Percentiles rank a stretch among this genome's conserved stretches.
Conservation (phyloP, 2,329 filamentous ascomycete species). For the Aureobasidium pullulans region DNA sequence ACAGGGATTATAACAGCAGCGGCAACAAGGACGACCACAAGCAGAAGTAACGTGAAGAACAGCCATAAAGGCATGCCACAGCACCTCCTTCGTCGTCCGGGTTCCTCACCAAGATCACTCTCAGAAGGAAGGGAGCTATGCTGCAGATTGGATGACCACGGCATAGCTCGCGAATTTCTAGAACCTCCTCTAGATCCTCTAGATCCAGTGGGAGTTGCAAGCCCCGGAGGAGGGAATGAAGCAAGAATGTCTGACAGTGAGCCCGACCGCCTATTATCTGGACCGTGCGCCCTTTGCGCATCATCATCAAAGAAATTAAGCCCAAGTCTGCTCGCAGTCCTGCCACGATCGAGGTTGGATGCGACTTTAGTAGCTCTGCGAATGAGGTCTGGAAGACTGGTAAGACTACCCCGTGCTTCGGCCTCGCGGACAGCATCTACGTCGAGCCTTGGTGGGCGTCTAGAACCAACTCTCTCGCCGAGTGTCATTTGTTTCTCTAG, state of each 20-base stretch:
- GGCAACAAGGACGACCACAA: constrained; percentile 64
- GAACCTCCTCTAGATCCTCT: constrained; percentile 9
- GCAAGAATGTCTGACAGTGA: constrained; percentile 58
- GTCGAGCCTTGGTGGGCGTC: constrained; percentile 64
- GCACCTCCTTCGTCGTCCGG: constrained; percentile 46
- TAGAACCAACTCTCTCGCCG: constrained; percentile 35
- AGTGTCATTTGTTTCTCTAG: constrained; percentile 25
- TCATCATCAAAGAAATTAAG: constrained; percentile 41
- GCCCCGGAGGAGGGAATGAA: constrained; percentile 54
- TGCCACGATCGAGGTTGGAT: constrained; percentile 78
- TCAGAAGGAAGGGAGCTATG: constrained; percentile 15
- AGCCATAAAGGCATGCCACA: constrained; percentile 79
- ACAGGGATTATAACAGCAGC: constrained; percentile 77
- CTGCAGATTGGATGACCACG: constrained; percentile 14
- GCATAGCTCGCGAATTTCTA: not conserved
- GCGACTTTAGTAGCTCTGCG: constrained; percentile 78
- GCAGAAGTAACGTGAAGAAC: constrained; percentile 59
- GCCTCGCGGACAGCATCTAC: constrained; percentile 75
- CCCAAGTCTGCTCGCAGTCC: constrained; percentile 53
- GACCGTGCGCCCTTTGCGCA: not conserved
- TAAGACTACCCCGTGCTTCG: constrained; percentile 80
- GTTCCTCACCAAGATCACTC: constrained; percentile 14
- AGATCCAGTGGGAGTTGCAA: constrained; percentile 29
- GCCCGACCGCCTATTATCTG: constrained; percentile 35
- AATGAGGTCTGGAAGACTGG: constrained; percentile 87